Evolutionary conservation across 75 land plant species (phyloP).

Genomic region (Cryptomeria japonica): DNA sequence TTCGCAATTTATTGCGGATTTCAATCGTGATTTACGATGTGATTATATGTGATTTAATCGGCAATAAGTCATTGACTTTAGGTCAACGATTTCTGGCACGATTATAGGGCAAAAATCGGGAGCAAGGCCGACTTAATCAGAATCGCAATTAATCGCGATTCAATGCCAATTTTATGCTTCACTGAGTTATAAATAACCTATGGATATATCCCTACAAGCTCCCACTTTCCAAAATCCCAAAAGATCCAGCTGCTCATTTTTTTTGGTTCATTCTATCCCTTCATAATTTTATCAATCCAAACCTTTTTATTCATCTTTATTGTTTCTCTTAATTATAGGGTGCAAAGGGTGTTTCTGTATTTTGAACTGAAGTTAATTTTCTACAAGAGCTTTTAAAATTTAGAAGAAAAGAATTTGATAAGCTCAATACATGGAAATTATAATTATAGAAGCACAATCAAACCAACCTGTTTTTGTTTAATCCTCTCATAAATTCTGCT

Average conservation of each 20-base stretch:
- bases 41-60: too few species aligned
- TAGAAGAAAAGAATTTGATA: neutral
- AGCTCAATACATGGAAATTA: constrained; percentile 11
- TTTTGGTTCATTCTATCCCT: neutral
- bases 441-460: neutral
- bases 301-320: neutral
- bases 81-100: too few species aligned
- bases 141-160: too few species aligned
- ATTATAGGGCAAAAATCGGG: too few species aligned
- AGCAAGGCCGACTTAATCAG: too few species aligned
- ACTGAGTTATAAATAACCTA: too few species aligned
- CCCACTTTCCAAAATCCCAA: neutral
- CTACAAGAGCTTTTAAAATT: neutral
- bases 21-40: too few species aligned
- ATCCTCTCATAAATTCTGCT: constrained; percentile 52
- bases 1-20: too few species aligned
- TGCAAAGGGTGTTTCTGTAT: neutral
- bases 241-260: neutral
- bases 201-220: neutral
- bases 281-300: neutral
- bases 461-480: constrained; percentile 42
- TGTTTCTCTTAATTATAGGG: neutral
- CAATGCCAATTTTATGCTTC: too few species aligned
- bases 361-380: neutral
- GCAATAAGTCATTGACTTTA: too few species aligned